Base-by-base conservation (phyloP, 2,329 filamentous ascomycete genomes). In the Aspergillus sclerotialis region DNA sequence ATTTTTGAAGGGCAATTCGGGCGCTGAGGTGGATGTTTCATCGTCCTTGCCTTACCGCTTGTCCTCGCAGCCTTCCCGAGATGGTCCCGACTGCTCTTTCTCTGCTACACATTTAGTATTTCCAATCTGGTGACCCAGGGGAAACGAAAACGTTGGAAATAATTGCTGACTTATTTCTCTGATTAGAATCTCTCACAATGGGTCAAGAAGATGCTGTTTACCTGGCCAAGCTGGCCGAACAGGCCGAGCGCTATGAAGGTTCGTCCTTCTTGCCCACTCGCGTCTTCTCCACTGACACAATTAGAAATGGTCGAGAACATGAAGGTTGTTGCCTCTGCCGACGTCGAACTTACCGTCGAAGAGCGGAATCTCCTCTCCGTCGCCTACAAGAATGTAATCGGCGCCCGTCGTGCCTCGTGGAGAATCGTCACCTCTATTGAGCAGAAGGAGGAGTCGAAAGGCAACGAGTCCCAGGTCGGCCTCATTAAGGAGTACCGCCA, bases 201-300 rank as follows among this genome's bases (percentile, higher is more conserved):
- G 88, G 85, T 80, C 87, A 94, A 78, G 90, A 96, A 80, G 89
- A 96, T 75, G 90, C 89, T 61, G 92, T 98, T 64, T 96, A 96
- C 72, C 84, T 96, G 68, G 92, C 92, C 73, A 96, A 96, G 88
- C 85, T 98, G 70, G 92, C 92, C 67, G 92, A 98, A 83, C 92
- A 98, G 82, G 92, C 92, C 70, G 92, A 98, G 82, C 90, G 92
- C 68, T 98, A 98, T 73, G 92, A 98, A 78, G 92, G 92, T 96
- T 74, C 61, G 77, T 61, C n/a, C 69, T 36, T 19, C 16, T 32
- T 12, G 18, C 33, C 29, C 32, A 27, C 32, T 26, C 3, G 24
- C 25, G 26, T 16, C 19, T 14, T 23, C 21, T 18, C 15, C n/a
- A 38, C 40, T 53, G 36, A 53, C 43, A 42, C 13, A 45, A 47